Base-by-base conservation (phyloP, 345 rosid species). In the Lepidium africanum region DNA sequence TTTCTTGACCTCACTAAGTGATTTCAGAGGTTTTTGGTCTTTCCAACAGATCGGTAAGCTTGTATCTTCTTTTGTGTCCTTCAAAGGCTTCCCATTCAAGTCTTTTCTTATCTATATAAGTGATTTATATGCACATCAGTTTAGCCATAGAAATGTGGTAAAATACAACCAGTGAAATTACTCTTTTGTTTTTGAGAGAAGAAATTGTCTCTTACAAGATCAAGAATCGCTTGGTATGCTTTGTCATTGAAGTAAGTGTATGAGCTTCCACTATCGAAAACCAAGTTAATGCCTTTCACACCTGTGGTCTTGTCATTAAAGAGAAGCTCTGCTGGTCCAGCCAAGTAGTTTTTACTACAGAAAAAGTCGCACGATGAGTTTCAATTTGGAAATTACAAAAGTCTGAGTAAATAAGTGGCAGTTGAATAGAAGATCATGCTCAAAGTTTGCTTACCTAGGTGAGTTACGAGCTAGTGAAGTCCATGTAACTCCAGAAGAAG, bases 211-310 rank as follows among this genome's bases (percentile, higher is more conserved):
- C 81, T 82, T 59, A 93, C 96, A 85, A 85, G 76, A 83, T 80
- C 67, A n/a, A 88, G 78, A 17, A 66, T 23, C 5, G 71, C 55
- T 69, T 77, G 36, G 65, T 94, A 94, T 45, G 85, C 83, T 46
- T 58, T 70, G 7, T 76, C 74, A 62, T 50, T 79, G 70, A 90
- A 86, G 83, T 94, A 94, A 45, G 91, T 79, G 78, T 90, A 94
- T 3, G 99, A 88, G 83, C 95, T 87, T 51, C 99, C 99, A 39
- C 97, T 94, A 77, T 93, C 98, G 61, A 90, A 88, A 50, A 87
- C 48, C 23, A 87, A 40, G 57, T 78, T 40, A 15, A 83, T 87
- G 56, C 77, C 87, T 67, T 76, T 84, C 3, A 82, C 57, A 63
- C 90, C 92, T 2, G 85, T 80, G 49, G 81, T 51, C 83, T 82